Conservation (phyloP, 176 grass and related monocot species). For the Thinopyrum elongatum region DNA sequence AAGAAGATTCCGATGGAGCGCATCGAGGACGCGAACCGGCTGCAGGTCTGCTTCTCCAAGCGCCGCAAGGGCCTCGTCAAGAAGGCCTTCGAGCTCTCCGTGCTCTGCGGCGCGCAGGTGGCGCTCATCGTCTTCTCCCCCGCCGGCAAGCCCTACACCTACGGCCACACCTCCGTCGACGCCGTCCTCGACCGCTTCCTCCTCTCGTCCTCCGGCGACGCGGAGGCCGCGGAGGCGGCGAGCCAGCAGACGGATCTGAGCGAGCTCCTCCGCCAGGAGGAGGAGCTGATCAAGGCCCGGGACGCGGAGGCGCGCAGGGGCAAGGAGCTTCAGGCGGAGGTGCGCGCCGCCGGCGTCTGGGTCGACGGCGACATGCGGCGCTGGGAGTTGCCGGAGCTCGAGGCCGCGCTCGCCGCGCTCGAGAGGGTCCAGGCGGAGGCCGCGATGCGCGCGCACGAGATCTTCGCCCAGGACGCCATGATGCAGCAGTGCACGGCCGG, state of each 20-base stretch:
- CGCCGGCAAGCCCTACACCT: slow-evolving; percentile 42
- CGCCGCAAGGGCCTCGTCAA: slow-evolving; percentile 52
- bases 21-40: slow-evolving; percentile 32
- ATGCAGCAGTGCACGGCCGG: background rate
- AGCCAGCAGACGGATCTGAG: background rate
- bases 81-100: slow-evolving; percentile 68
- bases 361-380: background rate
- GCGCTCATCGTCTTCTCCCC: slow-evolving; percentile 63
- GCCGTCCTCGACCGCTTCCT: slow-evolving; percentile 32
- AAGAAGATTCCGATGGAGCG: slow-evolving; percentile 69
- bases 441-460: background rate
- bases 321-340: slow-evolving; percentile 27
- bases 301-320: slow-evolving; percentile 12
- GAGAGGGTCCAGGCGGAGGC: slow-evolving; percentile 34
- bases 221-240: background rate
- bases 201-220: background rate
- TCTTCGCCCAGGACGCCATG: slow-evolving; percentile 17
- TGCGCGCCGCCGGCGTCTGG: slow-evolving; percentile 18
- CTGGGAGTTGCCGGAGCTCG: slow-evolving; percentile 2
- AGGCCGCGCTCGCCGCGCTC: slow-evolving; percentile 15
- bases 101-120: slow-evolving; percentile 49
- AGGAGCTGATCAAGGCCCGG: background rate
- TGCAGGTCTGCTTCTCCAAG: slow-evolving; percentile 76
- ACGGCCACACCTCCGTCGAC: slow-evolving; percentile 46
- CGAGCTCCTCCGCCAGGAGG: slow-evolving; percentile 8